A percentile compares a stretch with the other conserved stretches of the same genome.
phyloP scores from a whole-genome alignment of 2,329 filamentous ascomycete species.

The Onygena corvina region DNA sequence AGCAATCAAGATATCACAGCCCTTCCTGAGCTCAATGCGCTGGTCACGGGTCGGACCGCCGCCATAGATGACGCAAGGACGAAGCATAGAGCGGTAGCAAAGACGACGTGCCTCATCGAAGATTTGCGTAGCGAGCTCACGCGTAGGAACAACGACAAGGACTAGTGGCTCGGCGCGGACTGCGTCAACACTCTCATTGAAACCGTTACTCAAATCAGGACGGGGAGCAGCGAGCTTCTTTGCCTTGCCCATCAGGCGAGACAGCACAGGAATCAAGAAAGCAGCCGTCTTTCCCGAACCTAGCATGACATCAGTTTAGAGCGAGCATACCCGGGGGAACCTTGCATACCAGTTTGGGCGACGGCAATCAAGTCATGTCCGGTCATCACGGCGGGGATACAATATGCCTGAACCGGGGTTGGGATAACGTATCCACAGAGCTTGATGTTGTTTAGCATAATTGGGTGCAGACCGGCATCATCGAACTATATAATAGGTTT shows the following conservation, averaged over 20 bases:
- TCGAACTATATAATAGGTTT: conserved; percentile 45
- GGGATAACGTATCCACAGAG: conserved; percentile 59
- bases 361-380: conserved; percentile 76
- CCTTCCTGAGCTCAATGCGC: conserved; percentile 59
- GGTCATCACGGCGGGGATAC: conserved; percentile 63
- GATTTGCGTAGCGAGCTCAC: conserved; percentile 86
- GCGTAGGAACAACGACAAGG: conserved; percentile 70
- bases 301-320: conserved; percentile 72
- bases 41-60: conserved; percentile 63
- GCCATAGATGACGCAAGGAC: conserved; percentile 80
- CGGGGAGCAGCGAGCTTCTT: conserved; percentile 73
- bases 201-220: conserved; percentile 48
- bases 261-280: conserved; percentile 78
- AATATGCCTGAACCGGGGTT: conserved; percentile 80
- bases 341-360: conserved; percentile 70
- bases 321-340: no score
- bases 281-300: conserved; percentile 95
- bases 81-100: conserved; percentile 89
- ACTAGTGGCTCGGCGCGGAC: conserved; percentile 78
- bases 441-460: conserved; percentile 64
- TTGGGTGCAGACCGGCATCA: conserved; percentile 71
- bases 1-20: conserved; percentile 79
- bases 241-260: conserved; percentile 88
- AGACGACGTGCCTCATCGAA: conserved; percentile 87
- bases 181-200: conserved; percentile 39